A percentile compares a stretch with the other conserved stretches of the same genome.
Evolutionary conservation across 2,329 filamentous ascomycete genomes (phyloP).

Genomic region (Phaeomoniella chlamydospora): DNA sequence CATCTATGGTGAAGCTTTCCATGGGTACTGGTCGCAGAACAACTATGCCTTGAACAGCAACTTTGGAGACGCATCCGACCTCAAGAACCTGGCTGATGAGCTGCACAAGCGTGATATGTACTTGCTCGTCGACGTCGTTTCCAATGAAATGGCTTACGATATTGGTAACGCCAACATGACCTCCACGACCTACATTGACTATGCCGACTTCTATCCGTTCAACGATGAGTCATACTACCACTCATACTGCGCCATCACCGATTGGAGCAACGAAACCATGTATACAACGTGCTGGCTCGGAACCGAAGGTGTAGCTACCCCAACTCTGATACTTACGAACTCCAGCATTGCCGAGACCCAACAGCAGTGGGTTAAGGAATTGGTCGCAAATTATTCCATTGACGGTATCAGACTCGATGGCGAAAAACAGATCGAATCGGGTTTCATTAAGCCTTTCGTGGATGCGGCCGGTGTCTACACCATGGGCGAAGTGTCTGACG

Average conservation of each 20-base stretch:
- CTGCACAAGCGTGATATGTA: constrained; percentile 30
- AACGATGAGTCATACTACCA: constrained; percentile 10
- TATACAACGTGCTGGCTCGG: constrained; percentile 36
- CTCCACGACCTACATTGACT: constrained; percentile 6
- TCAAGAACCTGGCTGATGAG: constrained; percentile 28
- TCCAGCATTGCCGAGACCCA: constrained; percentile 22
- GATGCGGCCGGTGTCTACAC: constrained; percentile 26
- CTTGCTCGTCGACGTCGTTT: constrained; percentile 1
- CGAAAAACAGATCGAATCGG: constrained; percentile 27
- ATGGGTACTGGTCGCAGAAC: constrained; percentile 35
- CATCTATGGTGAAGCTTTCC: constrained; percentile 8
- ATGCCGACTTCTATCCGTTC: constrained; percentile 9
- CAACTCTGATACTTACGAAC: constrained; percentile 30
- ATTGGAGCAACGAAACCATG: constrained; percentile 11
- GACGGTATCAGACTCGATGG: constrained; percentile 37
- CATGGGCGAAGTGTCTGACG: constrained; percentile 29
- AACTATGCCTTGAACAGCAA: constrained; percentile 32
- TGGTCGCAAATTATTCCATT: constrained; percentile 28
- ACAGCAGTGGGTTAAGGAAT: constrained; percentile 22
- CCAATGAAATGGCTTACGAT: constrained; percentile 11
- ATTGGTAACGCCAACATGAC: constrained; percentile 3
- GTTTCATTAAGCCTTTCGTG: constrained; percentile 24
- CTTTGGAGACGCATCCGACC: constrained; percentile 31
- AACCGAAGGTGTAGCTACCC: constrained; percentile 28
- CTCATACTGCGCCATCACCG: constrained; percentile 8